A percentile compares a stretch with the other conserved stretches of the same genome.
These are phyloP conservation scores for Blastocladiella emersonii DNA, from an alignment of 371 early-diverging fungal species.

Conservation along the genomic window DNA sequence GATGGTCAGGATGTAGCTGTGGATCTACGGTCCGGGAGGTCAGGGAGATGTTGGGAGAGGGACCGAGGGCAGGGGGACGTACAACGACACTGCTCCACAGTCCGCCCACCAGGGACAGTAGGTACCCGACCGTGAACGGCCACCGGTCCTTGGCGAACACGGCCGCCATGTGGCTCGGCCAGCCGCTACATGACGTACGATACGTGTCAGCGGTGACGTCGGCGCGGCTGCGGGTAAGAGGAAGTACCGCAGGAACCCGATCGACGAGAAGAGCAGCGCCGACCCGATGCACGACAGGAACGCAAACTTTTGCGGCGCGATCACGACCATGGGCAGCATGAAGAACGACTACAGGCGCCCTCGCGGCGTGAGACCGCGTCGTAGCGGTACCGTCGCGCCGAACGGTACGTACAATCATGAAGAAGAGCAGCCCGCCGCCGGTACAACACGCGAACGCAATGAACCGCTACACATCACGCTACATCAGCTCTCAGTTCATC, in stretches of 20 bases:
- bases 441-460: neutral
- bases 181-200: neutral
- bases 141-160: neutral
- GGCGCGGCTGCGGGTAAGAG: too few relatives aligned
- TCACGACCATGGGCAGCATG: constrained; percentile 1
- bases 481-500: too few relatives aligned
- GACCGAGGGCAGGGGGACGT: neutral
- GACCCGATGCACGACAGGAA: neutral
- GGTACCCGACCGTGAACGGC: neutral
- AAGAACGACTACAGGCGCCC: neutral
- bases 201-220: neutral
- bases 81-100: neutral
- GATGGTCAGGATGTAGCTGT: neutral
- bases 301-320: neutral
- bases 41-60: too few relatives aligned
- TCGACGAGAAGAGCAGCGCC: neutral
- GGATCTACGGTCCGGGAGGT: too few relatives aligned
- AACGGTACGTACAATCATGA: neutral
- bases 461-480: neutral
- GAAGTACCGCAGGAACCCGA: neutral
- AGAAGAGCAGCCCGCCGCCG: neutral
- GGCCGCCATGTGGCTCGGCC: neutral
- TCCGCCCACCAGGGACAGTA: neutral
- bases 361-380: too few relatives aligned
- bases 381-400: too few relatives aligned